These are phyloP conservation scores for Saccharomycopsis fermentans DNA, from an alignment of 805 yeast genomes.

Conservation along the genomic window DNA sequence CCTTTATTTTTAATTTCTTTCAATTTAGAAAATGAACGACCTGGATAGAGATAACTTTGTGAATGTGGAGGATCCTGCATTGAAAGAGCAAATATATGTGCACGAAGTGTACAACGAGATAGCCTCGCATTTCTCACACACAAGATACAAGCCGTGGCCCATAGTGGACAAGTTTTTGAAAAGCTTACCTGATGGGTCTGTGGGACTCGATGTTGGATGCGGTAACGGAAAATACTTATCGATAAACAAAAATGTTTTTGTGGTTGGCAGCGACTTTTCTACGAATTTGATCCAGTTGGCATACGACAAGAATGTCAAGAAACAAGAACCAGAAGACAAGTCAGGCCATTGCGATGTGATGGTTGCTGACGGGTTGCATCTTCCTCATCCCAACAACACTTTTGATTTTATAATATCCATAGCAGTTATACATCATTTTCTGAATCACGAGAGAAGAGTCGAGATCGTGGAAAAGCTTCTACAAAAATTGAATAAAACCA, in stretches of 20 bases:
- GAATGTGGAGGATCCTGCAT: conserved; percentile 32
- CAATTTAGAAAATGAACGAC: background rate
- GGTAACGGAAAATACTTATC: conserved; percentile 91
- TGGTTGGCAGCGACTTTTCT: conserved; percentile 70
- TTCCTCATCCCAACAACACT: conserved; percentile 42
- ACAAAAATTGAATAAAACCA: conserved; percentile 45
- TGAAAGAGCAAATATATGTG: conserved; percentile 67
- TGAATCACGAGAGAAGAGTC: conserved; percentile 71
- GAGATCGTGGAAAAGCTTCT: conserved; percentile 66
- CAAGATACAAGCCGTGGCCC: conserved; percentile 96
- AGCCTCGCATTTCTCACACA: conserved; percentile 86
- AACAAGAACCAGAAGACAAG: no score
- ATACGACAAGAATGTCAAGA: conserved; percentile 25
- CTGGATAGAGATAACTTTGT: conserved; percentile 18
- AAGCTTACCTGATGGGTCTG: conserved; percentile 37
- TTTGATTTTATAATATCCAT: conserved; percentile 88
- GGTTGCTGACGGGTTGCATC: conserved; percentile 69
- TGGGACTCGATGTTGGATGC: conserved; percentile 93
- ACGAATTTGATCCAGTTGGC: conserved; percentile 63
- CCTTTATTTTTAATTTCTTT: no score
- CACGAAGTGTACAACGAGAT: conserved; percentile 91
- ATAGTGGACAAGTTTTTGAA: conserved; percentile 66
- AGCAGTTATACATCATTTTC: conserved; percentile 92
- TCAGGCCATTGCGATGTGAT: conserved; percentile 42
- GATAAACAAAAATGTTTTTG: conserved; percentile 54